Evolutionary conservation across 148 eudicot species (phyloP).

Genomic region (Rheum nobile): DNA sequence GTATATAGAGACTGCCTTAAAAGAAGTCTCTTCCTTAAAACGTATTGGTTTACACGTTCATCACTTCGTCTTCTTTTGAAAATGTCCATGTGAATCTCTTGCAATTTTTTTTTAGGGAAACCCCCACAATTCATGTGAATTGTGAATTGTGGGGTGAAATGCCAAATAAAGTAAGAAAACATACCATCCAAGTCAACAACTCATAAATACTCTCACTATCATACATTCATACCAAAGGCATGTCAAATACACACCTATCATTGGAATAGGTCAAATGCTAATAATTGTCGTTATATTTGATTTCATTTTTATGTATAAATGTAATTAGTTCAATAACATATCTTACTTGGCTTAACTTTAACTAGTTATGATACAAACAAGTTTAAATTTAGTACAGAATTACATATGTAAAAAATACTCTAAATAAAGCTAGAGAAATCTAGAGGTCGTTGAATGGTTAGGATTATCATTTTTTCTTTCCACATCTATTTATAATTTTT

Average conservation of each 20-base stretch:
- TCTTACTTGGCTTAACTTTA: not conserved
- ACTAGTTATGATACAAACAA: not conserved
- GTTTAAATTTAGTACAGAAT: too few species aligned
- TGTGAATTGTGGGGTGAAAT: not conserved
- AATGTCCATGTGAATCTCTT: not conserved
- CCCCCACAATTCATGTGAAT: not conserved
- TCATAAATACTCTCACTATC: not conserved
- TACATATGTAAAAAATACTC: too few species aligned
- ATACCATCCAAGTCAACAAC: not conserved
- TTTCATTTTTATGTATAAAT: not conserved
- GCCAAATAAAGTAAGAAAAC: not conserved
- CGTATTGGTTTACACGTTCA: constrained; percentile 1
- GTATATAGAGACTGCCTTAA: too few species aligned
- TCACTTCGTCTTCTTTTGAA: not conserved
- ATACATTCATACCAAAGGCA: not conserved
- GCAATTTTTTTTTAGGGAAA: not conserved
- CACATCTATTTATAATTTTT: too few species aligned
- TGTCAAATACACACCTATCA: not conserved
- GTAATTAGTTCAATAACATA: not conserved
- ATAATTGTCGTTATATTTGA: not conserved
- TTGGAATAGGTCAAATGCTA: not conserved
- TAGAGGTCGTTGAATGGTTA: too few species aligned
- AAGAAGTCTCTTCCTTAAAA: not conserved
- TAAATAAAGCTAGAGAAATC: too few species aligned
- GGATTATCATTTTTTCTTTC: too few species aligned